Percentiles rank a stretch among this genome's conserved stretches.
Conservation (phyloP, 176 grass and related monocot genomes). For the Ensete ventricosum region DNA sequence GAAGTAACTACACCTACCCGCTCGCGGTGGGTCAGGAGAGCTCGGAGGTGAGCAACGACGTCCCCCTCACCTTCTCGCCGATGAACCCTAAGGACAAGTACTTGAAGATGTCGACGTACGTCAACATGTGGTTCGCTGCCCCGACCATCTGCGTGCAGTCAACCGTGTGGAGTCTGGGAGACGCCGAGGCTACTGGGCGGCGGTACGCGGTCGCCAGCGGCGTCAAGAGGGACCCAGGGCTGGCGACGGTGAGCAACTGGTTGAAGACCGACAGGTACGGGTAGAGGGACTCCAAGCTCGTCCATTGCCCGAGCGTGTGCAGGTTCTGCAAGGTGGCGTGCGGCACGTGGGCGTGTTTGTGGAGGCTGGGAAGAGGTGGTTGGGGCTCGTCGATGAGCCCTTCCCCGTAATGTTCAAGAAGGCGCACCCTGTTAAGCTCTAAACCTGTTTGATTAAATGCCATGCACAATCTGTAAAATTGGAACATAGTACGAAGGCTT, state of each 20-base stretch:
- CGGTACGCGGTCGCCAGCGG: not conserved
- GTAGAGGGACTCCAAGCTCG: conserved; percentile 12
- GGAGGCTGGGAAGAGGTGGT: not conserved
- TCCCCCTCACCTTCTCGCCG: not conserved
- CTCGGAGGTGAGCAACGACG: not conserved
- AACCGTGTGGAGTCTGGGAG: conserved; percentile 11
- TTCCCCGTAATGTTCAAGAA: conserved; percentile 9
- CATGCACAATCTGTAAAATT: too few species aligned
- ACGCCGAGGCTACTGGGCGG: not conserved
- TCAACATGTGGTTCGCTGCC: conserved; percentile 8
- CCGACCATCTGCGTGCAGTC: conserved; percentile 15
- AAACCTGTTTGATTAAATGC: not conserved
- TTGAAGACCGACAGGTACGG: conserved; percentile 16
- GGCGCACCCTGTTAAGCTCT: not conserved
- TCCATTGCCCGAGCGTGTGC: conserved; percentile 13
- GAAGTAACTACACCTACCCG: not conserved
- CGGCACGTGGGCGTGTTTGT: conserved; percentile 11
- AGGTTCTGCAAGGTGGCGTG: conserved; percentile 1
- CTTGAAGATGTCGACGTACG: conserved; percentile 12
- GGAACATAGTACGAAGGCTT: too few species aligned
- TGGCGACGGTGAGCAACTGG: conserved; percentile 8
- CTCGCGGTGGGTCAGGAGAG: not conserved
- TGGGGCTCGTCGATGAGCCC: not conserved
- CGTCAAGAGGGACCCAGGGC: not conserved
- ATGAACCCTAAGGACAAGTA: not conserved